A percentile compares a stretch with the other conserved stretches of the same genome.
Evolutionary conservation across 1,284 basidiomycete species (phyloP).

Genomic region (Pascua sp.): DNA sequence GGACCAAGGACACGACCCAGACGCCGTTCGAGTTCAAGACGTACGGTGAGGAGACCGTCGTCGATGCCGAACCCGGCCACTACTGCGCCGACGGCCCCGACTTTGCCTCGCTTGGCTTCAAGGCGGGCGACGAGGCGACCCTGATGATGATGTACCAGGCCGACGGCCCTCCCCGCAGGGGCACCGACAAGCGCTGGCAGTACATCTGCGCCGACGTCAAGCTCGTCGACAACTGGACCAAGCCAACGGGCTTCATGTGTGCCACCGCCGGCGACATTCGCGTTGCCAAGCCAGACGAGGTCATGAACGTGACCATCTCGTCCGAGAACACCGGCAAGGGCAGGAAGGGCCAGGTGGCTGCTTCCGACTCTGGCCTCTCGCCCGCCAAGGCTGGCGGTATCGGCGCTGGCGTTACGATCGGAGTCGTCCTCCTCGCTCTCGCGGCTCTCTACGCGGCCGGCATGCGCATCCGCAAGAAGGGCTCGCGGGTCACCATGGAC

Average conservation of each 20-base stretch:
- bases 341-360: background rate
- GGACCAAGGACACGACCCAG: conserved; percentile 4
- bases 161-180: conserved; percentile 7
- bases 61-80: conserved; percentile 23
- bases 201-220: conserved; percentile 32
- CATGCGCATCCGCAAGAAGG: conserved; percentile 6
- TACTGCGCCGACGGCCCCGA: conserved; percentile 29
- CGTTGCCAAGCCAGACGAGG: conserved; percentile 1
- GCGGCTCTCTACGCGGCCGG: conserved; percentile 8
- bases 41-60: conserved; percentile 22
- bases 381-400: conserved; percentile 5
- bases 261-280: conserved; percentile 1
- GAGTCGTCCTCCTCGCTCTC: background rate
- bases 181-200: conserved; percentile 15
- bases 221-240: conserved; percentile 21
- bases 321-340: background rate
- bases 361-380: background rate
- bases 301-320: conserved; percentile 6
- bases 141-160: conserved; percentile 29
- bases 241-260: conserved; percentile 1
- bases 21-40: conserved; percentile 21
- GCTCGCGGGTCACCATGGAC: background rate
- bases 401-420: conserved; percentile 8
- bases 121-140: conserved; percentile 26
- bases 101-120: conserved; percentile 24